Base-by-base conservation (phyloP, 1,139 yeast species). In the Ogataea hybrid region DNA sequence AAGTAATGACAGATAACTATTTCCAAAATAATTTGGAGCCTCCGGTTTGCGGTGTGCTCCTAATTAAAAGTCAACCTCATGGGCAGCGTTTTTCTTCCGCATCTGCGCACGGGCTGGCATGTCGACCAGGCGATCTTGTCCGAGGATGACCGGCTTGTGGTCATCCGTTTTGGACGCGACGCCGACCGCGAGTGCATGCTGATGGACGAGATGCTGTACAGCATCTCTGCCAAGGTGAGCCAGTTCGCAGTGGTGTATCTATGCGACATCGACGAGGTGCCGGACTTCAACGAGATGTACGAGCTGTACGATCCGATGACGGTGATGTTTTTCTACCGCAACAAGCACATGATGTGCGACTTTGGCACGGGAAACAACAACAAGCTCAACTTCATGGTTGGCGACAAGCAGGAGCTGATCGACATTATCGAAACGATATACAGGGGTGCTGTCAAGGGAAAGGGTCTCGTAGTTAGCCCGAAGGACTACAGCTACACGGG, bases 351-450 rank as follows among this genome's bases (percentile, higher is more conserved):
- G 95, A 80, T 90, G 88, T 87, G 96, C 65, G 98, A 92, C 68
- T 89, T 89, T 64, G 98, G 98, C 2, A 92, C 98, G 0, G 99
- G 99, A 32, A 88, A 92, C 61, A 92, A 94, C 65, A 92, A 94
- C 69, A 92, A 92, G 69, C 69, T 92, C 67, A 89, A 89, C 59
- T 92, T 92, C 64, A 68, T 69, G 6, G 69, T 92, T 27, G 81
- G 79, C 36, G 89, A 86, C 58, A 83, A 84, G 51, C 97, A 92
- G 62, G 97, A 89, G 53, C 64, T 92, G 69, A 86, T 92, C 27
- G 98, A 92, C 62, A 84, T 94, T 25, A 68, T 92, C 20, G 98
- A 94, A 59, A 84, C 94, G 0, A 79, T 92, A 1, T 92, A 84
- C 61, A 66, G 97, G 49, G 97, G 96, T 0, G 97, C 97, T 2